Conservation (phyloP, 176 grass and related monocot species). For the Oryza punctata region DNA sequence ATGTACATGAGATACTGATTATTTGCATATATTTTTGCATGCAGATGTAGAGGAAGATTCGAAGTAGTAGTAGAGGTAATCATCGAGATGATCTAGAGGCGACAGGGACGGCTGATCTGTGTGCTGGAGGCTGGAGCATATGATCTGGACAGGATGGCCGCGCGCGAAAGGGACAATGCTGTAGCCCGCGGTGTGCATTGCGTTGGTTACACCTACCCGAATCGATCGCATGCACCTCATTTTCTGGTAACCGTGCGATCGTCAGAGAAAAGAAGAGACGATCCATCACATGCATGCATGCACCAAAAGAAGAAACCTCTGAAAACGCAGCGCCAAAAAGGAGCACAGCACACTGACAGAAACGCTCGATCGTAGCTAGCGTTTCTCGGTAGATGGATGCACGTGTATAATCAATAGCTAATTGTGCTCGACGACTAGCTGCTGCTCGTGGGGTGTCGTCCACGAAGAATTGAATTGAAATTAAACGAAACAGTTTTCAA, state of each 20-base stretch:
- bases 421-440: neutral
- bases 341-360: neutral
- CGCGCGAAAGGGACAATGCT: constrained; percentile 16
- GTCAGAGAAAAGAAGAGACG: neutral
- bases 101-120: constrained; percentile 39
- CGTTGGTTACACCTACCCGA: constrained; percentile 11
- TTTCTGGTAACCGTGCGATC: neutral
- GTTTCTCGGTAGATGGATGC: neutral
- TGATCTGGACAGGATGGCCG: constrained; percentile 22
- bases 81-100: neutral
- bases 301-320: neutral
- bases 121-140: constrained; percentile 7
- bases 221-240: neutral
- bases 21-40: neutral
- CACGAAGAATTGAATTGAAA: neutral
- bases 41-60: constrained; percentile 14
- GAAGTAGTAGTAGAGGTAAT: neutral
- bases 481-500: neutral
- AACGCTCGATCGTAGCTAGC: neutral
- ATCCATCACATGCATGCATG: no score
- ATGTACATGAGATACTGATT: neutral
- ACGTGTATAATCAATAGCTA: neutral
- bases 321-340: neutral
- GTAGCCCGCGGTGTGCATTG: neutral
- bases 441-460: constrained; percentile 11